Conservation (phyloP, 805 yeast species). For the Torulaspora gathmanii region DNA sequence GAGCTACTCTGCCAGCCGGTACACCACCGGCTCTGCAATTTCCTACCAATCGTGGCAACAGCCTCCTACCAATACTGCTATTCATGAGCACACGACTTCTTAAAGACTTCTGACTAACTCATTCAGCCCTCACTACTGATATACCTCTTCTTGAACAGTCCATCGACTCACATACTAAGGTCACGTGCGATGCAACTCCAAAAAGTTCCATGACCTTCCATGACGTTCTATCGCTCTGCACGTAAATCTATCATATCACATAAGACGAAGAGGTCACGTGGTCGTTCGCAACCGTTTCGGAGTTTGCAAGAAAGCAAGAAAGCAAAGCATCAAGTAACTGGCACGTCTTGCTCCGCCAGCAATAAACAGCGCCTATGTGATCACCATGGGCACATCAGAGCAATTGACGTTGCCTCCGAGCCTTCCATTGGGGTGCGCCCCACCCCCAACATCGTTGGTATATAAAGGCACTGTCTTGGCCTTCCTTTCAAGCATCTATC, state of each 20-base stretch:
- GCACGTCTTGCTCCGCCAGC: not conserved
- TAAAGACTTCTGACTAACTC: too few relatives aligned
- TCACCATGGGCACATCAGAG: not conserved
- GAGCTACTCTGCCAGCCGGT: not conserved
- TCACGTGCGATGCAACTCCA: not conserved
- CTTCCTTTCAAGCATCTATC: not conserved
- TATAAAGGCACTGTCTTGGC: not conserved
- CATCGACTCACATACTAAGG: not conserved
- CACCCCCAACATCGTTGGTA: not conserved
- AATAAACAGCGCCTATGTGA: not conserved
- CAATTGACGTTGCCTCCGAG: not conserved
- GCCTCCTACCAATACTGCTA: not conserved
- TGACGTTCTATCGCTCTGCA: not conserved
- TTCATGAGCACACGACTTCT: too few relatives aligned
- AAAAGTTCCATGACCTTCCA: conserved; percentile 1
- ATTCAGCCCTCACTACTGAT: too few relatives aligned
- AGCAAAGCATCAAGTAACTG: not conserved
- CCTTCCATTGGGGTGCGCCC: not conserved
- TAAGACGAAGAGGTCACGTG: too few relatives aligned
- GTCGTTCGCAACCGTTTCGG: not conserved
- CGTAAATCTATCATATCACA: too few relatives aligned
- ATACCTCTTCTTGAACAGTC: too few relatives aligned
- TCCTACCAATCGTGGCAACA: not conserved
- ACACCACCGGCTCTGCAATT: too few relatives aligned
- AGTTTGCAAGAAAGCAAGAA: conserved; percentile 1